These are phyloP conservation scores for Vigna reflexopilosa DNA, from an alignment of 306 rosid species.

Conservation along the genomic window DNA sequence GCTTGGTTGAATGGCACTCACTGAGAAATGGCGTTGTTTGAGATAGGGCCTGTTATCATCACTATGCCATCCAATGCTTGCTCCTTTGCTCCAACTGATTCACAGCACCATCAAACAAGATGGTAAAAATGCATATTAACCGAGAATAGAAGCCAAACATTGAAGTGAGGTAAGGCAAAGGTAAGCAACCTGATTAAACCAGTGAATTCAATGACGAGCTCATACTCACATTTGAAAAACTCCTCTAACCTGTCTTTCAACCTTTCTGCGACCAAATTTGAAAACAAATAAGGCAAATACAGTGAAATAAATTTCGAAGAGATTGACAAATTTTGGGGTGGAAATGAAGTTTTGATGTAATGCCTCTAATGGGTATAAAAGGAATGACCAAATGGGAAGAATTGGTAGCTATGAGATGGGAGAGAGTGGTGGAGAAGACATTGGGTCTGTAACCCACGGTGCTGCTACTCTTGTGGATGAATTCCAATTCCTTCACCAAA, in stretches of 20 bases:
- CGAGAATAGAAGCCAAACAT: neutral
- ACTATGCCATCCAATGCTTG: conserved; percentile 98
- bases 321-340: neutral
- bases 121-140: neutral
- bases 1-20: conserved; percentile 47
- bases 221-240: conserved; percentile 78
- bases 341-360: neutral
- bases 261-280: conserved; percentile 63
- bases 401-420: conserved; percentile 84
- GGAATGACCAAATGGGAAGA: conserved; percentile 76
- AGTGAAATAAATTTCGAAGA: neutral
- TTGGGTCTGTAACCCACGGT: conserved; percentile 88
- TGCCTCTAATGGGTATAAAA: conserved; percentile 81
- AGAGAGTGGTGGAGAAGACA: conserved; percentile 87
- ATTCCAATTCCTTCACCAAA: conserved; percentile 67
- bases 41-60: conserved; percentile 92
- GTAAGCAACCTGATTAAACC: conserved; percentile 85
- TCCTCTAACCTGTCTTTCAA: conserved; percentile 91
- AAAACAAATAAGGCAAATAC: neutral
- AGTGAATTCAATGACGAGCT: conserved; percentile 86
- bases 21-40: conserved; percentile 85
- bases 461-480: conserved; percentile 87
- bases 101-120: conserved; percentile 20
- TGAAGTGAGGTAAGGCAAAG: neutral
- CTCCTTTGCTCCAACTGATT: conserved; percentile 82